Percentiles rank a stretch among this genome's conserved stretches.
These are phyloP conservation scores for Ramaria sp. DNA, from an alignment of 768 basidiomycete genomes.

Conservation along the genomic window DNA sequence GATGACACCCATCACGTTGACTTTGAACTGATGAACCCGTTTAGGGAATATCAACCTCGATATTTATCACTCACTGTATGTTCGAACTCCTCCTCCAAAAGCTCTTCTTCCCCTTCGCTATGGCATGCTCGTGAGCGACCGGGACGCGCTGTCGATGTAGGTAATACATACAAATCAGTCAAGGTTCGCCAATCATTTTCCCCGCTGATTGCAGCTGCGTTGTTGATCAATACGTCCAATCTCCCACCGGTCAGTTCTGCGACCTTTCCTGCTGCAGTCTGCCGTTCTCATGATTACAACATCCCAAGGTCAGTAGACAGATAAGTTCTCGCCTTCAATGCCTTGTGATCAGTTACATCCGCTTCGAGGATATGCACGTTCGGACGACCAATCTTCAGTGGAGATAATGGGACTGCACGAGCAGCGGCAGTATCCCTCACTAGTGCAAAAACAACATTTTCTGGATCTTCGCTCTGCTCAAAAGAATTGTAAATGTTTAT, in stretches of 20 bases:
- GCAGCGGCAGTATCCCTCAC: conserved; percentile 18
- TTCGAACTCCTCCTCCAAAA: conserved; percentile 16
- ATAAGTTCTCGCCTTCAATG: conserved; percentile 20
- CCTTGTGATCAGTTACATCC: conserved; percentile 23
- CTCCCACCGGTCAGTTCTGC: conserved; percentile 16
- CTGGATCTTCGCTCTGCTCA: background rate
- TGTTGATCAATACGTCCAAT: conserved; percentile 29
- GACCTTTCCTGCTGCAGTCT: conserved; percentile 12
- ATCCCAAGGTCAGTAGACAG: background rate
- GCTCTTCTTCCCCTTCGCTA: conserved; percentile 2
- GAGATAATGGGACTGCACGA: background rate
- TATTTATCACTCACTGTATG: conserved; percentile 4
- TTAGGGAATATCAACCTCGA: background rate
- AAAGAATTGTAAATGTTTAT: background rate
- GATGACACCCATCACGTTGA: conserved; percentile 27
- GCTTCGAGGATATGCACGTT: conserved; percentile 27
- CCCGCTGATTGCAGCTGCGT: conserved; percentile 19
- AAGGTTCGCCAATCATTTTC: conserved; percentile 2
- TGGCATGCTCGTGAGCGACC: background rate
- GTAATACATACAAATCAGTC: conserved; percentile 1
- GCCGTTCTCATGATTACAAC: background rate
- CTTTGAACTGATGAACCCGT: conserved; percentile 13
- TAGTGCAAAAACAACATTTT: conserved; percentile 18
- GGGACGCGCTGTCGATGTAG: background rate
- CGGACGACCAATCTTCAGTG: background rate